Evolutionary conservation across 2,329 filamentous ascomycete genomes (phyloP).

Genomic region (Penicillium sumatraense): DNA sequence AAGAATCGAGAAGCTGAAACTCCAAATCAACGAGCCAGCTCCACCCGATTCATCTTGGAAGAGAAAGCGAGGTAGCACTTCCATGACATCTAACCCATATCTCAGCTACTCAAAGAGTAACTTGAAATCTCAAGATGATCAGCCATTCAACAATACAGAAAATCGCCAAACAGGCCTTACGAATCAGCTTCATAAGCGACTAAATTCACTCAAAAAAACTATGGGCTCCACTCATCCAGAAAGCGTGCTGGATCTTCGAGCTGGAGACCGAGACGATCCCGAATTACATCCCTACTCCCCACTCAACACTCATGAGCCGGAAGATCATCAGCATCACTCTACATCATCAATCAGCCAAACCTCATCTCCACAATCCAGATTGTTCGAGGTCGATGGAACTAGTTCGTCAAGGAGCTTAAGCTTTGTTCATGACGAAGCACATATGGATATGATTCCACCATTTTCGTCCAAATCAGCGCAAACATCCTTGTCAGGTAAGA

Average conservation of each 20-base stretch:
- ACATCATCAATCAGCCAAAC: neutral
- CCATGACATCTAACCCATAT: constrained; percentile 51
- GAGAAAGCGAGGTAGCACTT: constrained; percentile 57
- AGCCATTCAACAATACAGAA: too few species aligned
- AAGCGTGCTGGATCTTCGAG: constrained; percentile 40
- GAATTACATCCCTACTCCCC: constrained; percentile 39
- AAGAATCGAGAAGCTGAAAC: constrained; percentile 88
- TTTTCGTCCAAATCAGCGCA: too few species aligned
- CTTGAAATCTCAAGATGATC: neutral
- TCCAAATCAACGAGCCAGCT: constrained; percentile 69
- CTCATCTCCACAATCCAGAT: neutral
- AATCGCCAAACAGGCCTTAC: neutral
- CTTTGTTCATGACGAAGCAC: too few species aligned
- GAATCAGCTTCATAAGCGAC: constrained; percentile 29
- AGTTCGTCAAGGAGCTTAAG: neutral
- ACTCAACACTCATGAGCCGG: neutral
- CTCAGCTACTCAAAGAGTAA: constrained; percentile 15
- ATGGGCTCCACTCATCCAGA: constrained; percentile 37
- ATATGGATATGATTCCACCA: too few species aligned
- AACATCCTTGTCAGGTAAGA: constrained; percentile 1
- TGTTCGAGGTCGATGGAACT: neutral
- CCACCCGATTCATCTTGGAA: constrained; percentile 63
- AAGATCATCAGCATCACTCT: neutral
- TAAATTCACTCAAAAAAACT: constrained; percentile 40
- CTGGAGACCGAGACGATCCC: constrained; percentile 42